These are phyloP conservation scores for Fusarium odoratissimum DNA, from an alignment of 2,329 filamentous ascomycete genomes.

Conservation along the genomic window DNA sequence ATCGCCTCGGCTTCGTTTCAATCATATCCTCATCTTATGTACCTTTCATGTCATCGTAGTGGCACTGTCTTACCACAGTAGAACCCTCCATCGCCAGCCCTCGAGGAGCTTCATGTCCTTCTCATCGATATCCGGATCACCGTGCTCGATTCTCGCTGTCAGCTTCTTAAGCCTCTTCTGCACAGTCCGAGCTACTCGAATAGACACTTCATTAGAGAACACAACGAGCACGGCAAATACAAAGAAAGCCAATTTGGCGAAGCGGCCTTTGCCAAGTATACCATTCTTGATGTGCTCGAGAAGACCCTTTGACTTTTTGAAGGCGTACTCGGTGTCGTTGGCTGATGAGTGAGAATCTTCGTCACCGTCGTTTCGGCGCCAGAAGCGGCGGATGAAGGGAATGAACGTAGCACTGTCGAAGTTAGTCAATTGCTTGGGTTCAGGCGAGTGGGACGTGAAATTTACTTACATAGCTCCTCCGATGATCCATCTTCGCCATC, in stretches of 20 bases:
- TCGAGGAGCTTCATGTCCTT: slow-evolving; percentile 61
- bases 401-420: slow-evolving; percentile 60
- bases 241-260: slow-evolving; percentile 64
- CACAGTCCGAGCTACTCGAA: slow-evolving; percentile 65
- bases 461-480: slow-evolving; percentile 62
- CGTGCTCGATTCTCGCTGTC: slow-evolving; percentile 59
- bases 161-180: slow-evolving; percentile 63
- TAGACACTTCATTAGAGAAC: slow-evolving; percentile 68
- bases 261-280: slow-evolving; percentile 56
- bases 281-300: slow-evolving; percentile 61
- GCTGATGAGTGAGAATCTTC: slow-evolving; percentile 52
- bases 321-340: slow-evolving; percentile 70
- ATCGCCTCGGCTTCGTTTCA: slow-evolving; percentile 45
- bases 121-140: slow-evolving; percentile 59
- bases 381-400: slow-evolving; percentile 63
- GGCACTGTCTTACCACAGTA: slow-evolving; percentile 55
- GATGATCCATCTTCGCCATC: slow-evolving; percentile 65
- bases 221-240: slow-evolving; percentile 69
- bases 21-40: slow-evolving; percentile 46
- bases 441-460: not conserved
- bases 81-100: slow-evolving; percentile 68
- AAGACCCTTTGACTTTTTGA: slow-evolving; percentile 61
- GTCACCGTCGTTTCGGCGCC: slow-evolving; percentile 57
- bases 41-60: slow-evolving; percentile 21
- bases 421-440: slow-evolving; percentile 5